These are phyloP conservation scores for Fomitopsis serialis DNA, from an alignment of 768 basidiomycete species.

Conservation along the genomic window DNA sequence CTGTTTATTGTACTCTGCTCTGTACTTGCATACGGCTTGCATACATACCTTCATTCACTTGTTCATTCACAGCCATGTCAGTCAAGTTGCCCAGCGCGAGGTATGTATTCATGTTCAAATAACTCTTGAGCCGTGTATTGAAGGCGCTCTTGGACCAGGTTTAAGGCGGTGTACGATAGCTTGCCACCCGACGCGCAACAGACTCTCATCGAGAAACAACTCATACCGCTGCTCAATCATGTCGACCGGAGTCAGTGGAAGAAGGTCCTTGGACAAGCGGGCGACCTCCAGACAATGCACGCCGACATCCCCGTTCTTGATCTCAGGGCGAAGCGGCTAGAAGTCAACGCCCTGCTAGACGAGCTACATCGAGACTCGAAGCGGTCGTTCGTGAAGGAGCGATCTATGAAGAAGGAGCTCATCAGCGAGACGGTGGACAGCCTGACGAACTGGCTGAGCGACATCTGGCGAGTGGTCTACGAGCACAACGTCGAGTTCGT, in stretches of 20 bases:
- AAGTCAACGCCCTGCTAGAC: constrained; percentile 47
- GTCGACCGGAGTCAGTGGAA: constrained; percentile 33
- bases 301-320: constrained; percentile 43
- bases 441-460: constrained; percentile 52
- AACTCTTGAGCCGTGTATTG: neutral
- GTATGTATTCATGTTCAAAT: too few species aligned
- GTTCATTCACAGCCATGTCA: neutral
- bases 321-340: constrained; percentile 46
- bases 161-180: constrained; percentile 40
- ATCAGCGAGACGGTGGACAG: constrained; percentile 50
- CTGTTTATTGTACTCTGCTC: too few species aligned
- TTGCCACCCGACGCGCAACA: constrained; percentile 52
- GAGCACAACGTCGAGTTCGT: constrained; percentile 49
- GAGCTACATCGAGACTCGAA: constrained; percentile 52
- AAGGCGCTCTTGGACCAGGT: constrained; percentile 26
- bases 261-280: constrained; percentile 35
- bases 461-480: constrained; percentile 59
- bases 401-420: constrained; percentile 49
- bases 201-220: constrained; percentile 42
- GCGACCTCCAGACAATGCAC: constrained; percentile 33
- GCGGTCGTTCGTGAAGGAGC: constrained; percentile 44
- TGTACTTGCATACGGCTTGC: too few species aligned
- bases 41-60: too few species aligned
- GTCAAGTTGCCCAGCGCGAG: constrained; percentile 1
- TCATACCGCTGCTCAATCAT: constrained; percentile 43